Base-by-base conservation (phyloP, 805 yeast genomes). In the Pichia eremophila region DNA sequence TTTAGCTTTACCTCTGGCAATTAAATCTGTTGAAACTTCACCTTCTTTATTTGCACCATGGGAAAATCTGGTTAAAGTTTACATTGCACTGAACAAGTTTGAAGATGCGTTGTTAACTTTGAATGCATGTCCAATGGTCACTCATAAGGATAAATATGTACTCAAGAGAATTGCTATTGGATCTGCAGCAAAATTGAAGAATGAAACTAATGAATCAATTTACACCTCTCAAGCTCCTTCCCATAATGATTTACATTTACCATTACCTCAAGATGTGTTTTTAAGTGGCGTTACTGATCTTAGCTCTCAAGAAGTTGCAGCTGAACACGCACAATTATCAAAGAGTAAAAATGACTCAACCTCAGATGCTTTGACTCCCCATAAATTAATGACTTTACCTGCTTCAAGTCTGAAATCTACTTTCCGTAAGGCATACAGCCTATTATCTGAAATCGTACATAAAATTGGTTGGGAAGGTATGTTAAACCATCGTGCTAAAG, bases 101-200 rank as follows among this genome's bases (percentile, higher is more conserved):
- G 90, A 84, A 59, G 76, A 82, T 54, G 85, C 93, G 1, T 68
- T 85, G 46, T 65, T 84, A 48, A 77, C 89, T 1, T 69, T 85
- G 54, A 85, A 85, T 57, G 80, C 91, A 15, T 83, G 90, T 58
- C 95, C 95, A 25, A 83, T 85, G 88, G 81, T 81, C 46, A 77
- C 84, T 11, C 78, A 80, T 57, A 81, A 79, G 58, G 93, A 85
- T 55, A 76, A 76, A 52, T 84, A 71, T 60, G 69, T 73, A 22
- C 70, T 83, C 55, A 78, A 75, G 59, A 69, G 93, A 57, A 73
- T 81, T 39, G 46, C 46, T 4, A 34, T 34, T 34, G 36, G 36
- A 14, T 34, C 36, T 14, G 36, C 36, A 10, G 17, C n/a, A 8
- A 34, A 34, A 34, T 34, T 34, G 36, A 15, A 34, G 12, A 34